Base-by-base conservation (phyloP, 163 green algal genomes). In the Scenedesmus sp. region DNA sequence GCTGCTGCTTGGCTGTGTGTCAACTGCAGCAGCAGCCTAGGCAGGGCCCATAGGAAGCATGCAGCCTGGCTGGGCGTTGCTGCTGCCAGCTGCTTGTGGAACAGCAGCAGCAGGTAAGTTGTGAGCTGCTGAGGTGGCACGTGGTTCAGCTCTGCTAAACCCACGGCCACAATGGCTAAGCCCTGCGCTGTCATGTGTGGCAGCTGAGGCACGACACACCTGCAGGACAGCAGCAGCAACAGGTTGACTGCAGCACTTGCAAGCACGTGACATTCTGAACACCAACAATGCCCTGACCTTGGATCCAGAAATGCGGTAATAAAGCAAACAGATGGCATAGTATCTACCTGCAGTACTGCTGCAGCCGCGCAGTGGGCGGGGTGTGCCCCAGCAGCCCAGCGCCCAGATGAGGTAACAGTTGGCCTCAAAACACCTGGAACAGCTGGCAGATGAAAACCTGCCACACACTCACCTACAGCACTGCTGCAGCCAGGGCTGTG, bases 391-490 rank as follows among this genome's bases (percentile, higher is more conserved):
- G 70, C 70, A 90, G 70, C 56, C 83, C n/a, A 92, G 83, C 2
- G 90, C 90, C 90, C 90, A 92, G 13, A 90, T 60, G 18, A 87
- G 82, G 67, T 92, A 90, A 60, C n/a, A n/a, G n/a, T n/a, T n/a
- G n/a, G n/a, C n/a, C n/a, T n/a, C n/a, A n/a, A n/a, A n/a, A n/a
- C n/a, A n/a, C n/a, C n/a, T n/a, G n/a, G n/a, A n/a, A n/a, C n/a
- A n/a, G n/a, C n/a, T n/a, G n/a, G n/a, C n/a, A n/a, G n/a, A n/a
- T n/a, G n/a, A n/a, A n/a, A n/a, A n/a, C n/a, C n/a, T 13, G 59
- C 59, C 9, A 18, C 7, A 6, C n/a, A n/a, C 79, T 26, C 20
- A 9, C 79, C 34, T 67, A 46, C 82, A 67, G 12, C 6, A 10
- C 54, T 66, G 10, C 8, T 55, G 10, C 12, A 66, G 46, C 82